Evolutionary conservation across 2,329 filamentous ascomycete genomes (phyloP).

Genomic region (Aspergillus arachidicola): DNA sequence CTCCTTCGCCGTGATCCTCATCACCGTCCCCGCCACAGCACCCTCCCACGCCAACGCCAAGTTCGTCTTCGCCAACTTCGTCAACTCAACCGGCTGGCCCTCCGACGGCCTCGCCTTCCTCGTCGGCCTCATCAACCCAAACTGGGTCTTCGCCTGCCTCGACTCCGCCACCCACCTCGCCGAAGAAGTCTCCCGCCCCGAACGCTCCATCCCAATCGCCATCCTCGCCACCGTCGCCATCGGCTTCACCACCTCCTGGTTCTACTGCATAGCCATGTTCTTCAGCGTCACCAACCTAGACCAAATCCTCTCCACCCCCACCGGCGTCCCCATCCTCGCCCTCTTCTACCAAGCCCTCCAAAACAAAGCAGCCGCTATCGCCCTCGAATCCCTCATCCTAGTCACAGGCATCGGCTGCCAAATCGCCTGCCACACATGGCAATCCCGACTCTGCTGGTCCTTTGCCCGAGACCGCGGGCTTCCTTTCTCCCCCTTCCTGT

Average conservation of each 20-base stretch:
- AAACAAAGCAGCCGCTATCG: constrained; percentile 47
- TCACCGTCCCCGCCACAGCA: constrained; percentile 50
- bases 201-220: constrained; percentile 53
- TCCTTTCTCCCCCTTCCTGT: constrained; percentile 46
- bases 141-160: constrained; percentile 55
- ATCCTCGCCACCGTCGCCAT: constrained; percentile 54
- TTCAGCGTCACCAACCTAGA: constrained; percentile 53
- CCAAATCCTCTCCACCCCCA: constrained; percentile 42
- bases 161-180: constrained; percentile 55
- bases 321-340: constrained; percentile 51
- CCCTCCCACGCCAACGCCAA: constrained; percentile 48
- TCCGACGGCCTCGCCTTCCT: constrained; percentile 54
- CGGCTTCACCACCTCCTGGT: constrained; percentile 53
- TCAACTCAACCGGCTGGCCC: constrained; percentile 55
- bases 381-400: constrained; percentile 49
- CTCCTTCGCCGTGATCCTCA: constrained; percentile 52
- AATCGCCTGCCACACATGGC: constrained; percentile 53
- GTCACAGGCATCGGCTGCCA: constrained; percentile 50
- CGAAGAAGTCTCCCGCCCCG: constrained; percentile 52
- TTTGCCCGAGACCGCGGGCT: constrained; percentile 56
- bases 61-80: constrained; percentile 57
- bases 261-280: constrained; percentile 53
- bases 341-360: constrained; percentile 50
- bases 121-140: constrained; percentile 54
- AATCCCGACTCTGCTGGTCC: constrained; percentile 54